phyloP scores from a whole-genome alignment of 2,329 filamentous ascomycete genomes.

The Aspergillus sp. region DNA sequence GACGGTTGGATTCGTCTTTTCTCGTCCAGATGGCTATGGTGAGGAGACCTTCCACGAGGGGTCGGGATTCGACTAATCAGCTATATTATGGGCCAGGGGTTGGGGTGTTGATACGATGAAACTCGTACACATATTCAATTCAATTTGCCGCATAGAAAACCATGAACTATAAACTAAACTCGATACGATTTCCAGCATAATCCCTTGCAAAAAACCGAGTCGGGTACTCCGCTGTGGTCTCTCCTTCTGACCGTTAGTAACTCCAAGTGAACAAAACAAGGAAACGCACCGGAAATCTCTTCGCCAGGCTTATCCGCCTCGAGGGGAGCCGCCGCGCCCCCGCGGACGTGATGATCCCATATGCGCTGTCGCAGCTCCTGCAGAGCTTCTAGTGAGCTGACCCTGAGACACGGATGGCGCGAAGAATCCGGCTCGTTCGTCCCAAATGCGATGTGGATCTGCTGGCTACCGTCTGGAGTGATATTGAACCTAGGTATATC shows the following conservation, averaged over 20 bases:
- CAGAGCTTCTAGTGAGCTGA: conserved; percentile 50
- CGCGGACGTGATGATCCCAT: conserved; percentile 51
- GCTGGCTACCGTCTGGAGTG: conserved; percentile 48
- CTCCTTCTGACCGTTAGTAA: conserved; percentile 35
- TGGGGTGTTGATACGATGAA: too few relatives aligned
- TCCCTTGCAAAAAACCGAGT: conserved; percentile 61
- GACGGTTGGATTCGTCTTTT: background rate
- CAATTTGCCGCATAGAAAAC: background rate
- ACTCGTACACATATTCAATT: too few relatives aligned
- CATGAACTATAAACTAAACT: conserved; percentile 47
- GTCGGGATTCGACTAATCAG: background rate
- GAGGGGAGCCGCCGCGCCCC: conserved; percentile 50
- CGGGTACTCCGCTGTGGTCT: conserved; percentile 58
- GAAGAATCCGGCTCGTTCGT: conserved; percentile 40
- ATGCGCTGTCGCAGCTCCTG: conserved; percentile 47
- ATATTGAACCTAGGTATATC: conserved; percentile 51
- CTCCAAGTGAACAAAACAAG: background rate
- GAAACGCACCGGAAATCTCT: conserved; percentile 37
- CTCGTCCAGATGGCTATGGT: background rate
- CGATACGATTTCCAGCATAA: conserved; percentile 54
- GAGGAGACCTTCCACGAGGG: background rate
- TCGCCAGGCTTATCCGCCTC: conserved; percentile 56
- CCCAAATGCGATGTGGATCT: conserved; percentile 55
- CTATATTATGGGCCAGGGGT: background rate
- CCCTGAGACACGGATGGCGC: conserved; percentile 59